phyloP scores from a whole-genome alignment of 2,329 filamentous ascomycete genomes.

The Venturia carpophila region DNA sequence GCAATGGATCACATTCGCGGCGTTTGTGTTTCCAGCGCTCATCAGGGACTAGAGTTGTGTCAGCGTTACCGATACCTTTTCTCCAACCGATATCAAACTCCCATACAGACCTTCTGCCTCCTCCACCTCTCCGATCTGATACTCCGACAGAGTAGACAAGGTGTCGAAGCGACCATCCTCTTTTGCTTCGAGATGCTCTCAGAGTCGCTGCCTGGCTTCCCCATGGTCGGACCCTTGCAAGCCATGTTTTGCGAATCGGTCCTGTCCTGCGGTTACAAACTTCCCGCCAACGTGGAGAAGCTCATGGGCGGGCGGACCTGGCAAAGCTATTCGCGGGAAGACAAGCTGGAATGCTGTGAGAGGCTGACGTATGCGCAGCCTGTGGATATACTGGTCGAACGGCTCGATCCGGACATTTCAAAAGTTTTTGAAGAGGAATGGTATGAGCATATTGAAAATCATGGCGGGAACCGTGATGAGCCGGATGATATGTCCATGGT shows the following conservation, averaged over 20 bases:
- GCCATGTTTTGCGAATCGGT: conserved; percentile 24
- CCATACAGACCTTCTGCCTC: conserved; percentile 25
- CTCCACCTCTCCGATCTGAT: conserved; percentile 24
- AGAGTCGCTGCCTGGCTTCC: conserved; percentile 23
- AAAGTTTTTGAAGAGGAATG: conserved; percentile 7
- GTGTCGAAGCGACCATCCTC: conserved; percentile 19
- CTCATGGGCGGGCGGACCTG: conserved; percentile 21
- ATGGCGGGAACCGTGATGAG: conserved; percentile 1
- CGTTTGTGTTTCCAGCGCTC: conserved; percentile 22
- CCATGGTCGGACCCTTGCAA: conserved; percentile 25
- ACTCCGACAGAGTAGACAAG: conserved; percentile 20
- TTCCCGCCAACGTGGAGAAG: conserved; percentile 21
- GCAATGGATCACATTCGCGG: conserved; percentile 21
- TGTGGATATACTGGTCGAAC: conserved; percentile 20
- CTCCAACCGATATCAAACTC: conserved; percentile 23
- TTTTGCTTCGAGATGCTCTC: conserved; percentile 24
- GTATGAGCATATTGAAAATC: conserved; percentile 11
- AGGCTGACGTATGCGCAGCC: conserved; percentile 25
- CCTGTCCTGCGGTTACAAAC: conserved; percentile 18
- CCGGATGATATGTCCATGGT: not conserved
- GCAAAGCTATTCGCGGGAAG: conserved; percentile 22
- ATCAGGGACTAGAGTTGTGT: conserved; percentile 23
- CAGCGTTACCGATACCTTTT: conserved; percentile 22
- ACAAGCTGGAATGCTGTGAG: conserved; percentile 26
- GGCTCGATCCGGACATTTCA: conserved; percentile 2